These are phyloP conservation scores for Coemansia sp. DNA, from an alignment of 192 early-diverging fungal genomes.

Conservation along the genomic window DNA sequence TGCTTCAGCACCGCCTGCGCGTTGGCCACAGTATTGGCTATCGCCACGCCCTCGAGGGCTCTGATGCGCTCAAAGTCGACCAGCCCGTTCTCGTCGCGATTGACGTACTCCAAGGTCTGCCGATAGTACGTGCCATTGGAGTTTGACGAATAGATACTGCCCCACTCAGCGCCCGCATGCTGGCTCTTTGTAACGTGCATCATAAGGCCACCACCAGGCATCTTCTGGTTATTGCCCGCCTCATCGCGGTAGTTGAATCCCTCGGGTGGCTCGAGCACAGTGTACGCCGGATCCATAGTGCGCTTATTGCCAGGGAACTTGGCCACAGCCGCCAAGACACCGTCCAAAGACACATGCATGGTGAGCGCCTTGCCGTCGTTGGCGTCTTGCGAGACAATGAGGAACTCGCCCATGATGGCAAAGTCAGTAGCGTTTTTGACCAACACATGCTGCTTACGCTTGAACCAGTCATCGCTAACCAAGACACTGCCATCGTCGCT, in stretches of 20 bases:
- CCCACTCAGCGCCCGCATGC: conserved; percentile 63
- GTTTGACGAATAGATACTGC: conserved; percentile 88
- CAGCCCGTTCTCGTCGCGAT: conserved; percentile 68
- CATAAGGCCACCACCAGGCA: conserved; percentile 58
- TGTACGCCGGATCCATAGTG: conserved; percentile 60
- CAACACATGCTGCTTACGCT: conserved; percentile 42
- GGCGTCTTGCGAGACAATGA: conserved; percentile 69
- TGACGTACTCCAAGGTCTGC: conserved; percentile 66
- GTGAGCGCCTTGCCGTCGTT: conserved; percentile 50
- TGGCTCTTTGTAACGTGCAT: conserved; percentile 64
- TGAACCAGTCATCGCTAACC: conserved; percentile 59
- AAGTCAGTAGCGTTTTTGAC: conserved; percentile 76
- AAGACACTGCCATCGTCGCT: conserved; percentile 57
- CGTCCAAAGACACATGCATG: conserved; percentile 73
- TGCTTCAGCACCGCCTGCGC: conserved; percentile 55
- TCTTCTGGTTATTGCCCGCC: conserved; percentile 31
- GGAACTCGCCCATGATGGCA: conserved; percentile 72
- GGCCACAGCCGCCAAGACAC: conserved; percentile 62
- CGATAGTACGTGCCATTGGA: conserved; percentile 84
- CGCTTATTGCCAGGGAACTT: conserved; percentile 74
- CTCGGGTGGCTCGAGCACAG: conserved; percentile 66
- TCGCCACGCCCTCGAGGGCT: conserved; percentile 78
- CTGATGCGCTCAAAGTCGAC: conserved; percentile 92
- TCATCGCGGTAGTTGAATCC: conserved; percentile 44
- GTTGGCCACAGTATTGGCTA: conserved; percentile 81